Evolutionary conservation across 441 rosid species (phyloP), one percentile per base, ranked within the genome.

Genomic region (Biscutella laevigata): DNA sequence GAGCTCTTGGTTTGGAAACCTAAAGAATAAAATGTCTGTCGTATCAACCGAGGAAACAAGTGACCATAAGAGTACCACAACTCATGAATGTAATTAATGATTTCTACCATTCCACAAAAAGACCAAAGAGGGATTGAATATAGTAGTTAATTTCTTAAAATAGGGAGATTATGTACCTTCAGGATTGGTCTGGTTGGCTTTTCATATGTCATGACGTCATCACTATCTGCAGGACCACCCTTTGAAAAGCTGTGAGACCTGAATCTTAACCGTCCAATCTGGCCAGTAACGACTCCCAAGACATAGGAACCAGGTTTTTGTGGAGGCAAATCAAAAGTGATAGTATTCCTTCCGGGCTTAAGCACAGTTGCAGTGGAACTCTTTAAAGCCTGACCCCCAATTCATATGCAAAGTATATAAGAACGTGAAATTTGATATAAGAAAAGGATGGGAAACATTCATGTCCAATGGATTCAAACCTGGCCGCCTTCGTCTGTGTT

Each of bases 161-260:
- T 10, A 37, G 71, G 17, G 28, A 57, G 37, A 62, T 40, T 24
- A 29, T 51, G 43, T 73, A 86, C 97, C 95, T 94, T 84, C 70
- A 94, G 67, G 67, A 94, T 82, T 62, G 97, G 91, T 69, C 87
- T 80, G 46, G 87, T 79, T 72, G 97, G 97, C 66, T 83, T 94
- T 75, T 89, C 99, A 70, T 83, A 83, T 71, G 95, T 89, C 96
- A 89, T 89, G 63, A 94, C 80, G 78, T 94, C 97, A 74, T 89
- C 99, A 71, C 65, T 84, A 58, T 94, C 96, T 29, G 83, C 97
- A 22, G 99, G 99, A 48, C 88, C 97, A 69, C 80, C 95, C 74
- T 83, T 94, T 20, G 99, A 94, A 78, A 75, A 89, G 73, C 86
- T 89, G 72, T 86, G 99, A 66, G 99, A 94, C 71, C 99, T 80